phyloP scores from a whole-genome alignment of 2,329 filamentous ascomycete genomes.

The Trichophyton simii region DNA sequence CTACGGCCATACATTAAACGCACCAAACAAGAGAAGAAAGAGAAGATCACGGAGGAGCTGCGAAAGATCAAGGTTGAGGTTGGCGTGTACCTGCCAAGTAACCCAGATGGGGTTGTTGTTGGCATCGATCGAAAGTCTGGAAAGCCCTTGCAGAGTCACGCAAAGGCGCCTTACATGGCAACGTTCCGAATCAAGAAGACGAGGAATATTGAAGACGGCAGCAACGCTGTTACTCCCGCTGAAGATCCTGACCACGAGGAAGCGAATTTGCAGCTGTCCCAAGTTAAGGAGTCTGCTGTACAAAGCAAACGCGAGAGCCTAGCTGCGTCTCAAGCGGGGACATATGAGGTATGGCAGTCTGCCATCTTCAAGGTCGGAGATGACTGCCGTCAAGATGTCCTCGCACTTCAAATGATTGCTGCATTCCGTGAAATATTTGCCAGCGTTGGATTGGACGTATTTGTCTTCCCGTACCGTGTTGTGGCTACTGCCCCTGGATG shows the following conservation, averaged over 20 bases:
- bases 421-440: slow-evolving; percentile 97
- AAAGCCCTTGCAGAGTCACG: slow-evolving; percentile 93
- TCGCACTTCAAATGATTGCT: slow-evolving; percentile 94
- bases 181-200: slow-evolving; percentile 93
- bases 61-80: slow-evolving; percentile 95
- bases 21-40: slow-evolving; percentile 92
- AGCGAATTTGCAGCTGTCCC: neutral
- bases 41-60: slow-evolving; percentile 97
- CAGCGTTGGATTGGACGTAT: slow-evolving; percentile 86
- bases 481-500: slow-evolving; percentile 95
- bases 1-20: slow-evolving; percentile 85
- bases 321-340: slow-evolving; percentile 24
- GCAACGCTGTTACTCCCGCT: slow-evolving; percentile 42
- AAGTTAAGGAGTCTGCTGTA: slow-evolving; percentile 10
- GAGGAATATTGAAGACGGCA: slow-evolving; percentile 34
- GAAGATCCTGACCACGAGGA: slow-evolving; percentile 13
- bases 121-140: slow-evolving; percentile 97
- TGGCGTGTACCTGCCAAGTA: slow-evolving; percentile 91
- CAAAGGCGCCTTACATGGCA: slow-evolving; percentile 97
- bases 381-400: slow-evolving; percentile 91
- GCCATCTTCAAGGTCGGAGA: slow-evolving; percentile 99
- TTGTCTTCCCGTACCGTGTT: slow-evolving; percentile 92
- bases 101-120: slow-evolving; percentile 92
- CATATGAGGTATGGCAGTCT: slow-evolving; percentile 94
- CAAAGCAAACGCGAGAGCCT: slow-evolving; percentile 1